Evolutionary conservation across 805 yeast species (phyloP).

Genomic region (Henningerozyma blattae): DNA sequence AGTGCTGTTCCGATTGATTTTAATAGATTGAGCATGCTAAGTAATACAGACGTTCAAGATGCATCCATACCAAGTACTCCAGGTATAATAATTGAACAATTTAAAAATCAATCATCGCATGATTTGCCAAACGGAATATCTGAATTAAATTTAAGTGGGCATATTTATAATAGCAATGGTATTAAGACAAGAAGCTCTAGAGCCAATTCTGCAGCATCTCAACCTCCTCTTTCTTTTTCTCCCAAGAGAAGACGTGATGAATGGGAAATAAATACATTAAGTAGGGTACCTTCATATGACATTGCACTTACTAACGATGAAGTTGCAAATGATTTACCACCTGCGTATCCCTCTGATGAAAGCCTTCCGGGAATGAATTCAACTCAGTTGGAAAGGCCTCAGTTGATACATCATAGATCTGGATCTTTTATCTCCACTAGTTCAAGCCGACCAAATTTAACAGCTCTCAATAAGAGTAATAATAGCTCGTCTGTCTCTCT

Average conservation of each 20-base stretch:
- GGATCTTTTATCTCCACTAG: slow-evolving; percentile 10
- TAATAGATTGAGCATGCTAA: not conserved
- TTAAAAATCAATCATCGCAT: not conserved
- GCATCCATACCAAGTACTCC: not conserved
- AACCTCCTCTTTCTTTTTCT: slow-evolving; percentile 8
- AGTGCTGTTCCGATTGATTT: not conserved
- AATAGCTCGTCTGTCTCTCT: slow-evolving; percentile 17
- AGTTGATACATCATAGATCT: slow-evolving; percentile 16
- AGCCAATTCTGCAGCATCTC: slow-evolving; percentile 35
- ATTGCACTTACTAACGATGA: slow-evolving; percentile 54
- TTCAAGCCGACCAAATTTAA: slow-evolving; percentile 5
- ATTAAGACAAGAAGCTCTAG: slow-evolving; percentile 32
- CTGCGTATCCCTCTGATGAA: slow-evolving; percentile 36
- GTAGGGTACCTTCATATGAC: slow-evolving; percentile 74
- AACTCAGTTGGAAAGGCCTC: slow-evolving; percentile 15
- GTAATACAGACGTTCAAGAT: not conserved
- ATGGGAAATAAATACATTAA: slow-evolving; percentile 35
- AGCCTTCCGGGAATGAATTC: not conserved
- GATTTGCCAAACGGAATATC: slow-evolving; percentile 1
- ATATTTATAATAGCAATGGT: not conserved
- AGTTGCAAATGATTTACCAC: slow-evolving; percentile 48
- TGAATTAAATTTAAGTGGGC: not conserved
- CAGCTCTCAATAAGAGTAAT: slow-evolving; percentile 14
- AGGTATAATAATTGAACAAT: not conserved
- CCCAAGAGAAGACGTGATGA: slow-evolving; percentile 18